Evolutionary conservation across 176 grass and related monocot species (phyloP).

Genomic region (Carex parvula): DNA sequence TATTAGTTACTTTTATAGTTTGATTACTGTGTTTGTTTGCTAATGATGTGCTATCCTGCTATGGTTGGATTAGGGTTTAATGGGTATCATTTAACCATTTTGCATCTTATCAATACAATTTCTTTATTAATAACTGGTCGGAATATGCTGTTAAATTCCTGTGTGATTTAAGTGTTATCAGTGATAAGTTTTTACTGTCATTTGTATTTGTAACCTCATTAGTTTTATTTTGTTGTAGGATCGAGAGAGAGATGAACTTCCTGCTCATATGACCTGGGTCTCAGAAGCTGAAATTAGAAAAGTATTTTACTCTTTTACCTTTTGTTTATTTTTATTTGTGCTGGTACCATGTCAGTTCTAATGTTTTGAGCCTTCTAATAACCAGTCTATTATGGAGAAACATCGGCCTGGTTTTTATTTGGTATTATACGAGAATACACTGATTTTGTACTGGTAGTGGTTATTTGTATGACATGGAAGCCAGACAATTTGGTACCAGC

Average conservation of each 20-base stretch:
- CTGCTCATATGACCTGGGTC: constrained; percentile 78
- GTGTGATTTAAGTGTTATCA: neutral
- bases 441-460: neutral
- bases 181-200: neutral
- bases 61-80: neutral
- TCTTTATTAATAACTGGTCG: neutral
- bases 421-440: neutral
- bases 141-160: neutral
- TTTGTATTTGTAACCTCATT: constrained; percentile 32
- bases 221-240: constrained; percentile 47
- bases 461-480: neutral
- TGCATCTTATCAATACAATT: neutral
- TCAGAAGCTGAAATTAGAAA: constrained; percentile 86
- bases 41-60: neutral
- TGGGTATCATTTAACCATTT: neutral
- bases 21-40: neutral
- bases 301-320: constrained; percentile 34
- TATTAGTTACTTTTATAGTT: neutral
- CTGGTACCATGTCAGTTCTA: neutral
- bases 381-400: neutral
- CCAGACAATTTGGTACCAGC: neutral
- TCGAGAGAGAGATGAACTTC: constrained; percentile 83
- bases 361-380: neutral
- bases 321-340: constrained; percentile 1
- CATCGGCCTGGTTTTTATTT: neutral